Base-by-base conservation (phyloP, 2,329 filamentous ascomycete genomes). In the Zasmidium angulare region DNA sequence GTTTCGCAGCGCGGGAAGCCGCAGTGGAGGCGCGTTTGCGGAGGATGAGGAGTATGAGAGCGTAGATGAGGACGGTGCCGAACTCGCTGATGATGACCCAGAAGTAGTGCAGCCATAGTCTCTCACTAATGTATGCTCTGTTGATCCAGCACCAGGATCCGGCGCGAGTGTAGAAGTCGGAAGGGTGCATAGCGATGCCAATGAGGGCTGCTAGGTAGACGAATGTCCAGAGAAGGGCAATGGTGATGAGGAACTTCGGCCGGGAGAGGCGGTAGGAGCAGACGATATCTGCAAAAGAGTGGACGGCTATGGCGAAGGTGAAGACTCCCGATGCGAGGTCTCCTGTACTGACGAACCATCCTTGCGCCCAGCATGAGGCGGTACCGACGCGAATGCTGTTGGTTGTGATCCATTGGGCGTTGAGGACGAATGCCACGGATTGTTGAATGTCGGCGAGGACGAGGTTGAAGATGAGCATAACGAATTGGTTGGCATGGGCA, bases 141-240 rank as follows among this genome's bases (percentile, higher is more conserved):
- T 84, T 84, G 66, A 88, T 81, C 85, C 85, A 88, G 70, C 86
- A 88, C 84, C 86, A 89, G 12, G 84, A 81, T 10, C 82, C 84
- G 22, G 86, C 86, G n/a, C 86, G 79, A 14, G 86, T 84, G 60
- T 86, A 89, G 40, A 86, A 71, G 47, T 76, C 74, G 2, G 69
- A 65, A 1, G 72, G 71, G 62, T 80, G 73, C 53, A 78, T 63
- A 2, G 75, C 75, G 1, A 81, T 71, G 1, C 76, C 84, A 20
- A 86, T 74, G 1, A 85, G 71, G 0, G 82, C 82, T 51, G 86
- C 78, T 1, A 78, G 72, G 62, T 87, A 84, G 9, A 86, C 78
- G 63, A 89, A 87, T 2, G 76, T 43, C 87, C 87, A 89, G 2
- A 83, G 71, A 1, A 66, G 59, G 1, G 68, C 65, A 11, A 89